These are phyloP conservation scores for Irpex lacteus DNA, from an alignment of 1,284 basidiomycete genomes.

Conservation along the genomic window DNA sequence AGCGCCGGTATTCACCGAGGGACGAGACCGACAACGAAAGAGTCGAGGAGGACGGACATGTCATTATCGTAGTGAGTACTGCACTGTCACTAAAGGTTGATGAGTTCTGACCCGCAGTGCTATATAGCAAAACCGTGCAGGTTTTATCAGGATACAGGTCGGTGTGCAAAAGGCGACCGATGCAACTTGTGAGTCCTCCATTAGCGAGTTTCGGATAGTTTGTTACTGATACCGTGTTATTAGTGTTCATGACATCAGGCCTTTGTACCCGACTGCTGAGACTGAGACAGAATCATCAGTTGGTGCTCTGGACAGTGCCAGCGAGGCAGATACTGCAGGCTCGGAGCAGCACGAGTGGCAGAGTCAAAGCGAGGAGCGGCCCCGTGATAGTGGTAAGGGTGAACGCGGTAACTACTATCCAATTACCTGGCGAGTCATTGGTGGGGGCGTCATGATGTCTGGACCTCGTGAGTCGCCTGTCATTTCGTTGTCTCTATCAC, in stretches of 20 bases:
- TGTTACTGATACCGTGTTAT: neutral
- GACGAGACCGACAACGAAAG: neutral
- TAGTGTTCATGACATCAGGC: neutral
- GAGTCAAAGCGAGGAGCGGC: conserved; percentile 16
- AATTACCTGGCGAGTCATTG: conserved; percentile 46
- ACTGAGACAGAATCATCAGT: neutral
- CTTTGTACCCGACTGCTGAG: neutral
- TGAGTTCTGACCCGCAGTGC: neutral
- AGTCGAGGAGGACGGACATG: conserved; percentile 12
- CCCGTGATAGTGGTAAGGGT: conserved; percentile 27
- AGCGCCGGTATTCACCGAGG: neutral
- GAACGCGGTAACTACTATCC: conserved; percentile 45
- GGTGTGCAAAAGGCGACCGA: conserved; percentile 55
- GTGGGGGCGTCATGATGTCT: conserved; percentile 49
- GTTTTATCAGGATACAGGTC: conserved; percentile 46
- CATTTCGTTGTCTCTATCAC: neutral
- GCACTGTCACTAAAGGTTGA: conserved; percentile 4
- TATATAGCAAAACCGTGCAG: conserved; percentile 62
- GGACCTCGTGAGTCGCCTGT: conserved; percentile 33
- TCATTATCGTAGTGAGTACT: conserved; percentile 31
- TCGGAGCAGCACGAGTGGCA: conserved; percentile 21
- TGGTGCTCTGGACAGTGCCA: conserved; percentile 2
- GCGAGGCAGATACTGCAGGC: conserved; percentile 10
- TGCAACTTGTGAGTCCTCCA: conserved; percentile 62
- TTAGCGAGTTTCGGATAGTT: neutral